phyloP scores from a whole-genome alignment of 176 grass and related monocot species.

The Carex cristatella region DNA sequence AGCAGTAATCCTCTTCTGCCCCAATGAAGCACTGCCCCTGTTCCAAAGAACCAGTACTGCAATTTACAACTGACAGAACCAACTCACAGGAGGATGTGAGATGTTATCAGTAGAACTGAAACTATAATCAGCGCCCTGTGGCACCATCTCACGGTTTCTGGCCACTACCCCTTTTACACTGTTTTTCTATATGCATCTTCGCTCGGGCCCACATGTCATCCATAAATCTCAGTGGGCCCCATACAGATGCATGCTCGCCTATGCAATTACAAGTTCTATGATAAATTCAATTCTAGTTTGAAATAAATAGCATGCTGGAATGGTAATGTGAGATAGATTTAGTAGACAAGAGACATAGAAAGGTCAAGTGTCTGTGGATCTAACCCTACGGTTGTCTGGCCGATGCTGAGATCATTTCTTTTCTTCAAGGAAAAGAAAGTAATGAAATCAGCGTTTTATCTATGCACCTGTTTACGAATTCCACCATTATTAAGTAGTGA shows the following conservation, averaged over 20 bases:
- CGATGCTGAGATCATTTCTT: conserved; percentile 29
- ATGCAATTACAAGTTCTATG: neutral
- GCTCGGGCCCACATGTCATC: conserved; percentile 13
- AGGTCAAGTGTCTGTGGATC: conserved; percentile 61
- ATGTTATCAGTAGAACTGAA: conserved; percentile 12
- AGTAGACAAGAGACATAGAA: conserved; percentile 56
- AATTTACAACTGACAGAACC: neutral
- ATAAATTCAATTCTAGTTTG: neutral
- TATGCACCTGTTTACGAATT: conserved; percentile 37
- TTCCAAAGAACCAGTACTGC: neutral
- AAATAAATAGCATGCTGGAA: neutral
- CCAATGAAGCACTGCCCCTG: too few species aligned
- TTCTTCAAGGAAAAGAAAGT: neutral
- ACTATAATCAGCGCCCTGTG: neutral
- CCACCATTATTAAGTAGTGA: conserved; percentile 31
- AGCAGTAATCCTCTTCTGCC: too few species aligned
- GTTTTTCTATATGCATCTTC: neutral
- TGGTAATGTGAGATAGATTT: conserved; percentile 60
- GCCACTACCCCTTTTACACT: neutral
- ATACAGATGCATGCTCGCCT: neutral
- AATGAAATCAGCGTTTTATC: conserved; percentile 35
- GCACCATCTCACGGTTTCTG: neutral
- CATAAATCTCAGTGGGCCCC: neutral
- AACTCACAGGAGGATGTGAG: neutral
- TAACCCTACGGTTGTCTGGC: conserved; percentile 86